Percentiles rank a stretch among this genome's conserved stretches.
These are phyloP conservation scores for Penicillium simplicissimum DNA, from an alignment of 495 filamentous ascomycete species.

Conservation along the genomic window DNA sequence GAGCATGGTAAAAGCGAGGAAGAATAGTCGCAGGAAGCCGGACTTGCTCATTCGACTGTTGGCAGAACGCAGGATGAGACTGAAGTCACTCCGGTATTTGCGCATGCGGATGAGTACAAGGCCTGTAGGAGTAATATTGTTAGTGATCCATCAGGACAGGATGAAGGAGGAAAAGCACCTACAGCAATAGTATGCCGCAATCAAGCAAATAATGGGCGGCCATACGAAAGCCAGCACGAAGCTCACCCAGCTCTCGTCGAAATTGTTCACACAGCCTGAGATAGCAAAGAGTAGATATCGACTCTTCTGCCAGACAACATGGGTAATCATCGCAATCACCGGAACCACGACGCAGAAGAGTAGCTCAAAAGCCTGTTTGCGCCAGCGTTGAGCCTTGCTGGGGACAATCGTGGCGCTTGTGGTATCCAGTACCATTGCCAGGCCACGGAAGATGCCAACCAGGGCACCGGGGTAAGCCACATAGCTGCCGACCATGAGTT, in stretches of 20 bases:
- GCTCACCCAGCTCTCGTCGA: slow-evolving; percentile 70
- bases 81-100: slow-evolving; percentile 64
- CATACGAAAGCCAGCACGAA: slow-evolving; percentile 67
- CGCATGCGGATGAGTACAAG: slow-evolving; percentile 67
- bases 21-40: slow-evolving; percentile 76
- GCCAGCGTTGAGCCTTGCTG: slow-evolving; percentile 52
- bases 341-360: slow-evolving; percentile 71
- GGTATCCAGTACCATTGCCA: slow-evolving; percentile 70
- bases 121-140: slow-evolving; percentile 36
- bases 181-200: slow-evolving; percentile 72
- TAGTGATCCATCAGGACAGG: background rate
- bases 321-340: slow-evolving; percentile 61
- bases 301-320: slow-evolving; percentile 65
- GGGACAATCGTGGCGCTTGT: slow-evolving; percentile 55
- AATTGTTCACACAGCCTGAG: slow-evolving; percentile 66
- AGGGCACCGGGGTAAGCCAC: slow-evolving; percentile 64
- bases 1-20: slow-evolving; percentile 68
- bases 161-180: slow-evolving; percentile 33
- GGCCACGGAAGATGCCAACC: slow-evolving; percentile 69
- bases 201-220: slow-evolving; percentile 62
- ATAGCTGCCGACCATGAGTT: slow-evolving; percentile 62
- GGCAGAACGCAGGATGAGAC: slow-evolving; percentile 54
- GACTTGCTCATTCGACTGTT: slow-evolving; percentile 62
- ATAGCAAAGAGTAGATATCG: slow-evolving; percentile 77
- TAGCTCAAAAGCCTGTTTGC: slow-evolving; percentile 58